A percentile compares a stretch with the other conserved stretches of the same genome.
These are phyloP conservation scores for Bauhinia variegata DNA, from an alignment of 306 rosid species.

Conservation along the genomic window DNA sequence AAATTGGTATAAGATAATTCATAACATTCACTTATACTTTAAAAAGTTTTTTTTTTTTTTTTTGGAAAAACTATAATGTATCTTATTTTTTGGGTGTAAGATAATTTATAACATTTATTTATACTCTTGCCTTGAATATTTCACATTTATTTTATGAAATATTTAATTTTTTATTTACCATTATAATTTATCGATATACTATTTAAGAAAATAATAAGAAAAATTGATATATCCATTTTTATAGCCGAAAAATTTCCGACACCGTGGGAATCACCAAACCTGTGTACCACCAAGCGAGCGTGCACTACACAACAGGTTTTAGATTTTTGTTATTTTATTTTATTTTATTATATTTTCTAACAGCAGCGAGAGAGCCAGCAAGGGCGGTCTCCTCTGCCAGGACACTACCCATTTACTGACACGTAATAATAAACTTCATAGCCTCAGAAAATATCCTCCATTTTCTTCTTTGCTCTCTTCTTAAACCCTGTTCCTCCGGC, in stretches of 20 bases:
- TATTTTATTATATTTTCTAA: not conserved
- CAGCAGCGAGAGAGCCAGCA: conserved; percentile 38
- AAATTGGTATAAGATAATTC: too few species aligned
- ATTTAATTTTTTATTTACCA: too few species aligned
- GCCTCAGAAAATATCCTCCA: conserved; percentile 54
- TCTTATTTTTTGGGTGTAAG: too few species aligned
- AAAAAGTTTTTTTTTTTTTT: too few species aligned
- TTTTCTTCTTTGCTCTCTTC: conserved; percentile 40
- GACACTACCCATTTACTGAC: conserved; percentile 58
- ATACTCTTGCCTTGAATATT: too few species aligned
- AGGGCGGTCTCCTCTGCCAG: conserved; percentile 58
- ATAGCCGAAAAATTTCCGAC: conserved; percentile 10
- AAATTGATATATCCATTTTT: not conserved
- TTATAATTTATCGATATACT: too few species aligned
- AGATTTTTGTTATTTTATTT: conserved; percentile 48
- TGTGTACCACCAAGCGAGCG: not conserved
- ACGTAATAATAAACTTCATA: conserved; percentile 49
- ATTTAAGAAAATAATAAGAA: not conserved
- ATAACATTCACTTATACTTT: too few species aligned
- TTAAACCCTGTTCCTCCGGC: conserved; percentile 47
- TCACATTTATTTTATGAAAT: too few species aligned
- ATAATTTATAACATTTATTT: too few species aligned
- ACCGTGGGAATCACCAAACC: not conserved
- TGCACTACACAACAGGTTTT: not conserved
- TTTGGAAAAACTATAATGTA: too few species aligned